phyloP scores from a whole-genome alignment of 208 protist genomes.

The Wallacemonas rigidus region DNA sequence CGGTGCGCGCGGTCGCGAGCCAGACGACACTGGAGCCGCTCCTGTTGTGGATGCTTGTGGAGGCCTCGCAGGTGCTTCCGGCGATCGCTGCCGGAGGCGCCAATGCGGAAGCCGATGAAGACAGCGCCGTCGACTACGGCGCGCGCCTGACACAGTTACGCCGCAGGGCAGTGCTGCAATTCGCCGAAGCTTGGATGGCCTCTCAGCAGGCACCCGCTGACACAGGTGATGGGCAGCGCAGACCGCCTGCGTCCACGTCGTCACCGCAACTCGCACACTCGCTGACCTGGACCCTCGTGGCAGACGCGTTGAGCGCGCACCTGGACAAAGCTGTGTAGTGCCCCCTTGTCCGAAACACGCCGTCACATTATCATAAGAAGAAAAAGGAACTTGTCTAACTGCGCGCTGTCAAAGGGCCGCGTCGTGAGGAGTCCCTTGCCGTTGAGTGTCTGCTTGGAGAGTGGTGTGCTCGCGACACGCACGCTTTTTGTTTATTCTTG shows the following conservation, averaged over 20 bases:
- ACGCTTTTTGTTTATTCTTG: too few relatives aligned
- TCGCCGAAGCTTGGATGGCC: neutral
- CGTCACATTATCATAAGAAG: too few relatives aligned
- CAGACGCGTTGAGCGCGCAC: neutral
- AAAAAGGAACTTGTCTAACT: too few relatives aligned
- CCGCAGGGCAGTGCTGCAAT: neutral
- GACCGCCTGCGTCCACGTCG: neutral
- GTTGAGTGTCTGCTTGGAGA: too few relatives aligned
- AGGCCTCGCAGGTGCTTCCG: neutral
- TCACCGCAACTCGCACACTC: neutral
- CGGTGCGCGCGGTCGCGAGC: neutral
- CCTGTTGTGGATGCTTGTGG: constrained; percentile 7
- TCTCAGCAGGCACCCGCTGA: neutral
- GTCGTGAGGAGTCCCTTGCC: too few relatives aligned
- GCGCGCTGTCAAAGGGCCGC: too few relatives aligned
- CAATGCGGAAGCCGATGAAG: neutral
- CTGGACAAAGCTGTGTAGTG: too few relatives aligned
- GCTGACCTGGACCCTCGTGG: neutral
- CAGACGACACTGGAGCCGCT: constrained; percentile 4
- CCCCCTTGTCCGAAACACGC: too few relatives aligned
- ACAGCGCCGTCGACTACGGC: neutral
- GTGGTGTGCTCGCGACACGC: too few relatives aligned
- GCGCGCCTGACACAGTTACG: neutral
- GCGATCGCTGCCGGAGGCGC: neutral
- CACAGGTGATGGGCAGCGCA: neutral